These are phyloP conservation scores for Cynara cardunculus DNA, from an alignment of 129 eudicot genomes.

Conservation along the genomic window DNA sequence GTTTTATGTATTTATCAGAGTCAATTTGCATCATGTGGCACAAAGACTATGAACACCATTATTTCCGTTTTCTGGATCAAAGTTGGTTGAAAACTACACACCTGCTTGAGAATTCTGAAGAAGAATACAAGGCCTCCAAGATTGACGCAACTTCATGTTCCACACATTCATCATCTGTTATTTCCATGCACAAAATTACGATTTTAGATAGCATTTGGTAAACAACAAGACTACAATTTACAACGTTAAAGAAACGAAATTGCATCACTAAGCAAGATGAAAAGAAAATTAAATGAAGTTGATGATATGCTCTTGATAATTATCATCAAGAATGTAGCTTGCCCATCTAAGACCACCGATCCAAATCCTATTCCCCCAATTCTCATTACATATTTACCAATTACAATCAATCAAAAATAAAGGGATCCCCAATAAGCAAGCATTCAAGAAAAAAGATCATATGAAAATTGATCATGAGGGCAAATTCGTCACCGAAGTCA, in stretches of 20 bases:
- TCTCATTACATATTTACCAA: background rate
- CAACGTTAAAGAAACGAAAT: background rate
- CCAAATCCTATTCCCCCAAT: background rate
- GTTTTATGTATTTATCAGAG: background rate
- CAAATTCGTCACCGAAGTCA: background rate
- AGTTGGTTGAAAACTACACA: conserved; percentile 28
- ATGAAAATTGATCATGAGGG: background rate
- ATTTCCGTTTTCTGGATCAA: background rate
- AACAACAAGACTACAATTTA: background rate
- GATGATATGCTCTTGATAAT: background rate
- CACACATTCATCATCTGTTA: conserved; percentile 71
- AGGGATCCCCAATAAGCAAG: background rate
- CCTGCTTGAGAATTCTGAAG: conserved; percentile 64
- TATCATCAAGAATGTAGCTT: background rate
- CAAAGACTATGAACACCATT: background rate
- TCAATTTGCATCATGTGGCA: background rate
- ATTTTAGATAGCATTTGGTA: background rate
- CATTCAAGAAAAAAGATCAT: background rate
- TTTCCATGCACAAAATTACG: background rate
- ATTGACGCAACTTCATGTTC: conserved; percentile 63
- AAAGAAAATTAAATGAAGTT: background rate
- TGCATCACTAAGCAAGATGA: background rate
- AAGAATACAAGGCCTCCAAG: conserved; percentile 82
- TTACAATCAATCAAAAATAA: background rate
- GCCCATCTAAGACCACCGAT: background rate